A percentile compares a stretch with the other conserved stretches of the same genome.
These are phyloP conservation scores for Clavispora fructus DNA, from an alignment of 805 yeast genomes.

Conservation along the genomic window DNA sequence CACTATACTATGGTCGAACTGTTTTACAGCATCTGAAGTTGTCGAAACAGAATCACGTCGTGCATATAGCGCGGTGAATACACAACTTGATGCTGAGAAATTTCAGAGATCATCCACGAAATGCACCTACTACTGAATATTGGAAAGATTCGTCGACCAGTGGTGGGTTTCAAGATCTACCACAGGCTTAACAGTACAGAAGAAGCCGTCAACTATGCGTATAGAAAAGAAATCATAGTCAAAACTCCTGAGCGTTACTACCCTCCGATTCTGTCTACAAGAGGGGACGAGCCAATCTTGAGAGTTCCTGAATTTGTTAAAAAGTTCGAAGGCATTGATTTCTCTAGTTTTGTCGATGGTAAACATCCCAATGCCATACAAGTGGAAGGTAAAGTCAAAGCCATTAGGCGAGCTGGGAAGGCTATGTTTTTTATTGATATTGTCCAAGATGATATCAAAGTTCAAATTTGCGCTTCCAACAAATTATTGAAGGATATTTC, in stretches of 20 bases:
- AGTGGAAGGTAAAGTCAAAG: slow-evolving; percentile 51
- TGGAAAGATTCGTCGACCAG: background rate
- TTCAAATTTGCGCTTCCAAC: slow-evolving; percentile 62
- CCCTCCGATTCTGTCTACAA: slow-evolving; percentile 5
- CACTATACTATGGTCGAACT: no score
- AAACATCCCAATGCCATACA: slow-evolving; percentile 5
- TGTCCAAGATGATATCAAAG: slow-evolving; percentile 48
- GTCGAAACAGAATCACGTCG: no score
- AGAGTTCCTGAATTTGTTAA: slow-evolving; percentile 38
- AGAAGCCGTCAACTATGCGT: slow-evolving; percentile 6
- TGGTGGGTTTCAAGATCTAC: background rate
- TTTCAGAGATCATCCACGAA: background rate
- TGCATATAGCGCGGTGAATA: background rate
- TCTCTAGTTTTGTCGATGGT: slow-evolving; percentile 7
- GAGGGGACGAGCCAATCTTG: slow-evolving; percentile 5
- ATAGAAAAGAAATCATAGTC: slow-evolving; percentile 8
- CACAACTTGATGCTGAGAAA: background rate
- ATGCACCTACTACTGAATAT: background rate
- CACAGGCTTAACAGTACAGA: background rate
- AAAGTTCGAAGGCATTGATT: slow-evolving; percentile 20
- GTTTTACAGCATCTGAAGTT: no score
- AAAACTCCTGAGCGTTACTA: slow-evolving; percentile 8
- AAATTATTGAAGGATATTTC: slow-evolving; percentile 36
- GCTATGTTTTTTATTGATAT: slow-evolving; percentile 68
- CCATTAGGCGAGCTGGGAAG: slow-evolving; percentile 62